Evolutionary conservation across 208 protist species (phyloP).

Genomic region (Trypanosoma melophagium): DNA sequence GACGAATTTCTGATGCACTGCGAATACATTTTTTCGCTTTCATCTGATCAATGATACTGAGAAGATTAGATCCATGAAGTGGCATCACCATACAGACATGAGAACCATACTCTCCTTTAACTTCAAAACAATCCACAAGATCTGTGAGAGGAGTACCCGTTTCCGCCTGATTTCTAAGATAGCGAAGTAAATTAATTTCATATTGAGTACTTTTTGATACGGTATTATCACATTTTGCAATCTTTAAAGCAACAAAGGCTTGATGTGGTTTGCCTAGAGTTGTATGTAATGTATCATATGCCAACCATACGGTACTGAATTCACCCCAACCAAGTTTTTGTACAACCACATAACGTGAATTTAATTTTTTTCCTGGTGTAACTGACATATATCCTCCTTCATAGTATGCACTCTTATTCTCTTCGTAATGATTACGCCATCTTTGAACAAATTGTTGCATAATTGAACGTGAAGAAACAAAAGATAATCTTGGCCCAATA

Average conservation of each 20-base stretch:
- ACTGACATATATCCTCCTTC: conserved; percentile 80
- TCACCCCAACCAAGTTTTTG: conserved; percentile 87
- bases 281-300: conserved; percentile 67
- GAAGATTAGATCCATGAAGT: conserved; percentile 77
- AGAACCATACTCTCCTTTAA: conserved; percentile 50
- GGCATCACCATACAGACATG: conserved; percentile 86
- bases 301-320: conserved; percentile 90
- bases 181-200: conserved; percentile 72
- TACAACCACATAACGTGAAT: conserved; percentile 78
- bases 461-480: conserved; percentile 24
- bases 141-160: conserved; percentile 44
- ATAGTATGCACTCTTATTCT: conserved; percentile 62
- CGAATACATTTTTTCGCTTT: conserved; percentile 41
- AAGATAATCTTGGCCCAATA: conserved; percentile 5
- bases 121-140: conserved; percentile 82
- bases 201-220: conserved; percentile 66
- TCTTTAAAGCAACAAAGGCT: conserved; percentile 85
- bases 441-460: conserved; percentile 51
- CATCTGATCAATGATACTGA: conserved; percentile 79
- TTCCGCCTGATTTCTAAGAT: conserved; percentile 44
- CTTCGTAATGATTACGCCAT: conserved; percentile 58
- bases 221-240: conserved; percentile 66
- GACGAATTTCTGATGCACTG: conserved; percentile 49
- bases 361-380: conserved; percentile 56
- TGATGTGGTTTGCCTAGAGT: conserved; percentile 34